Percentiles rank a stretch among this genome's conserved stretches.
Evolutionary conservation across 148 eudicot genomes (phyloP).

Genomic region (Cornus kousa): DNA sequence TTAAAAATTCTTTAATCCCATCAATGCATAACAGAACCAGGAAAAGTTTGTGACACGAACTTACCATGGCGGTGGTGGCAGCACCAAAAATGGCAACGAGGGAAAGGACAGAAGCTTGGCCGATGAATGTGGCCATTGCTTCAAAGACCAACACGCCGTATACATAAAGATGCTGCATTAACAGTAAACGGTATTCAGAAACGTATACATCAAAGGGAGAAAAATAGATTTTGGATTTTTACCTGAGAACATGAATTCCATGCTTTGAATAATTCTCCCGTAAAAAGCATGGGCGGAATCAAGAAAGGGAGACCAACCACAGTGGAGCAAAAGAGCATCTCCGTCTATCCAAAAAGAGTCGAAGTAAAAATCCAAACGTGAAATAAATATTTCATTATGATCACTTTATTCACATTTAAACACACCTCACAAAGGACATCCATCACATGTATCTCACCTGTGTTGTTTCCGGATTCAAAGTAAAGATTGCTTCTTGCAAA

Average conservation of each 20-base stretch:
- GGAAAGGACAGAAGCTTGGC: slow-evolving; percentile 80
- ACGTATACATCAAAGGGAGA: not conserved
- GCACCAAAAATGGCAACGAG: slow-evolving; percentile 83
- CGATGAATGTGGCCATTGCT: slow-evolving; percentile 80
- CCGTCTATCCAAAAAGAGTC: slow-evolving; percentile 36
- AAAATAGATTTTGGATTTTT: not conserved
- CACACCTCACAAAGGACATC: not conserved
- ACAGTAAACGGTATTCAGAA: not conserved
- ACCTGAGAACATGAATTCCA: slow-evolving; percentile 69
- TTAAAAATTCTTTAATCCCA: not conserved
- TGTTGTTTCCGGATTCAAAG: slow-evolving; percentile 73
- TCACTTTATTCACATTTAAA: not conserved
- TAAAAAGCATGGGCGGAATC: slow-evolving; percentile 68
- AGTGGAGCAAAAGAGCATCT: slow-evolving; percentile 79
- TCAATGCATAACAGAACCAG: not conserved
- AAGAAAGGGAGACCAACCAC: slow-evolving; percentile 77
- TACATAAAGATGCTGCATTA: slow-evolving; percentile 69
- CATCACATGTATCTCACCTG: slow-evolving; percentile 37
- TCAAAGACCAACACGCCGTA: slow-evolving; percentile 74
- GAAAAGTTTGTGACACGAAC: not conserved
- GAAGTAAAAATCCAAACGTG: not conserved
- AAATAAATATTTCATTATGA: too few species aligned
- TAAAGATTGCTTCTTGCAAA: slow-evolving; percentile 75
- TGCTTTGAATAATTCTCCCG: slow-evolving; percentile 67
- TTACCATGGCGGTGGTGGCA: slow-evolving; percentile 81